phyloP scores from a whole-genome alignment of 116 monocot species.

The Iris pallida region DNA sequence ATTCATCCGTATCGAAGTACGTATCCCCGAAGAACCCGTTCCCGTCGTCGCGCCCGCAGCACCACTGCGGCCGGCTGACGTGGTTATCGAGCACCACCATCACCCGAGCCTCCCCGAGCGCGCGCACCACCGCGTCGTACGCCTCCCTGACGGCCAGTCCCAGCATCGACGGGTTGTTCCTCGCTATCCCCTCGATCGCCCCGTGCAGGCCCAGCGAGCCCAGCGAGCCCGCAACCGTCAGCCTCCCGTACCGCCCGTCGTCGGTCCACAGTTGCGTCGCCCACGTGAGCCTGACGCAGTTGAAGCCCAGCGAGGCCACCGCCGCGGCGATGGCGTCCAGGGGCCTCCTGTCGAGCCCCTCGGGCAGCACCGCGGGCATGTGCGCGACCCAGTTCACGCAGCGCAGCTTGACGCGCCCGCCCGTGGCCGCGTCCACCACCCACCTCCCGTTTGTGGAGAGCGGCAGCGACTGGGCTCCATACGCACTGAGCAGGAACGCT shows the following conservation, averaged over 20 bases:
- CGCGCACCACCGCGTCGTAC: slow-evolving; percentile 33
- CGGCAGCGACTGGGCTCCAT: slow-evolving; percentile 19
- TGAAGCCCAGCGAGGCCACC: slow-evolving; percentile 39
- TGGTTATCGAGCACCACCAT: slow-evolving; percentile 66
- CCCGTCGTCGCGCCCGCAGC: slow-evolving; percentile 46
- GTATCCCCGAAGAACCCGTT: slow-evolving; percentile 62
- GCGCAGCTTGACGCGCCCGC: slow-evolving; percentile 51
- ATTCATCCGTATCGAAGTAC: slow-evolving; percentile 42
- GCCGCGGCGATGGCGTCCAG: slow-evolving; percentile 13
- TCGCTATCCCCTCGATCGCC: slow-evolving; percentile 17
- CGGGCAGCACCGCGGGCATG: slow-evolving; percentile 43
- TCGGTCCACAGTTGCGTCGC: slow-evolving; percentile 40
- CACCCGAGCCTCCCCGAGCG: slow-evolving; percentile 31
- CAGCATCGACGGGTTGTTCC: slow-evolving; percentile 32
- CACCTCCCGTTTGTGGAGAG: slow-evolving; percentile 42
- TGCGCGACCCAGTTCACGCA: slow-evolving; percentile 74
- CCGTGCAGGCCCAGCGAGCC: slow-evolving; percentile 8
- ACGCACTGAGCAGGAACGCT: neutral
- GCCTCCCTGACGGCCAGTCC: slow-evolving; percentile 32
- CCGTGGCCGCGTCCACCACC: slow-evolving; percentile 36
- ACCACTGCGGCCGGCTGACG: slow-evolving; percentile 53
- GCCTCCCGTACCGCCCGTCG: slow-evolving; percentile 14
- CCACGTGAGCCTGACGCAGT: slow-evolving; percentile 72
- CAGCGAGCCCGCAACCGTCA: slow-evolving; percentile 38
- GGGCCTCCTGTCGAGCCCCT: slow-evolving; percentile 44